A percentile compares a stretch with the other conserved stretches of the same genome.
Evolutionary conservation across 148 eudicot genomes (phyloP).

Genomic region (Silene conica): DNA sequence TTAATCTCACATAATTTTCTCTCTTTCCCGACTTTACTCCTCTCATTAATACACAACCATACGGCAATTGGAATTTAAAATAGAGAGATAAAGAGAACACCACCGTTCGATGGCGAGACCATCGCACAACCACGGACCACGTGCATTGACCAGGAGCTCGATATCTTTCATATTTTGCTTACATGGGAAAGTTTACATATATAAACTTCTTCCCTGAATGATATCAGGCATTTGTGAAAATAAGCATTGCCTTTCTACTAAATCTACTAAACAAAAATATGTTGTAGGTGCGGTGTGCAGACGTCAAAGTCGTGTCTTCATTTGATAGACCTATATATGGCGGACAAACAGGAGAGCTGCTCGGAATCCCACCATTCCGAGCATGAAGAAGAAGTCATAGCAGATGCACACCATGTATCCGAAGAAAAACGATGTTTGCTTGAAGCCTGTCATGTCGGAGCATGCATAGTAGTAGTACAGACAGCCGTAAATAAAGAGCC

Average conservation of each 20-base stretch:
- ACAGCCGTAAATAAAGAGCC: constrained; percentile 35
- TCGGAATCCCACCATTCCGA: constrained; percentile 37
- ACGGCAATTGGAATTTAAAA: no score
- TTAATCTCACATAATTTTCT: no score
- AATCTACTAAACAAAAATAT: constrained; percentile 28
- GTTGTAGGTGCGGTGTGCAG: constrained; percentile 13
- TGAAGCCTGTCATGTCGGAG: constrained; percentile 38
- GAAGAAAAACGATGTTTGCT: constrained; percentile 36
- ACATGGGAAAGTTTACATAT: not conserved
- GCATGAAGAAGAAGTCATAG: constrained; percentile 42
- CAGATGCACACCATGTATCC: constrained; percentile 43
- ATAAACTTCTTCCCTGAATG: constrained; percentile 20
- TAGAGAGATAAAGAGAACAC: no score
- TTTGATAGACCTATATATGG: constrained; percentile 33
- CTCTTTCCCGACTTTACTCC: no score
- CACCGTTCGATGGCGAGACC: no score
- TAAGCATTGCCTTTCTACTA: constrained; percentile 20
- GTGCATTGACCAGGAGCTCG: not conserved
- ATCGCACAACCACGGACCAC: no score
- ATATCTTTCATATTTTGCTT: not conserved
- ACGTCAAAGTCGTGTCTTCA: constrained; percentile 14
- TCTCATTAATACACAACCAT: no score
- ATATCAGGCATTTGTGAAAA: constrained; percentile 22
- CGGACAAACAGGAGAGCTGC: constrained; percentile 36
- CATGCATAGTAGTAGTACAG: constrained; percentile 35